phyloP scores from a whole-genome alignment of 1,284 basidiomycete genomes.

The Ceratobasidium sp. region DNA sequence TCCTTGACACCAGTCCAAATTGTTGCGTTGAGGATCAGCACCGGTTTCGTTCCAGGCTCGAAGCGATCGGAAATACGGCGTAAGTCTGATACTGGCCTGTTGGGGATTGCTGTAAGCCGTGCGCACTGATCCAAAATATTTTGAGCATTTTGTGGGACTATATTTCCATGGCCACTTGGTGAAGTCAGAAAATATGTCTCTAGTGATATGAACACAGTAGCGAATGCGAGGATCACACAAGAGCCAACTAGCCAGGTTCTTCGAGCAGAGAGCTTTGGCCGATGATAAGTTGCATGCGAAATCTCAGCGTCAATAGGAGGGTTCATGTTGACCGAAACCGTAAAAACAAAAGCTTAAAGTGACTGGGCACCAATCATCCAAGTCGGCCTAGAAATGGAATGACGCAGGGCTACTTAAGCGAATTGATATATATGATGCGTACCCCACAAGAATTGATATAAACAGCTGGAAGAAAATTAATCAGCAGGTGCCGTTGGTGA shows the following conservation, averaged over 20 bases:
- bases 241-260: neutral
- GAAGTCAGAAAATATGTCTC: neutral
- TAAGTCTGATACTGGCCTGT: neutral
- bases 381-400: neutral
- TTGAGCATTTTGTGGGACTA: slow-evolving; percentile 19
- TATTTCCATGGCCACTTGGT: neutral
- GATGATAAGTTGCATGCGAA: neutral
- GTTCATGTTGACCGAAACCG: neutral
- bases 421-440: too few relatives aligned
- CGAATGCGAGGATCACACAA: neutral
- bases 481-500: too few relatives aligned
- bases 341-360: too few relatives aligned
- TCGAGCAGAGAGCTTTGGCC: neutral
- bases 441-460: too few relatives aligned
- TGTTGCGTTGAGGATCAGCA: slow-evolving; percentile 80
- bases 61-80: slow-evolving; percentile 78
- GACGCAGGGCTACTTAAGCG: too few relatives aligned
- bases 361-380: neutral
- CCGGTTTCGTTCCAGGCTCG: slow-evolving; percentile 73
- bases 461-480: too few relatives aligned
- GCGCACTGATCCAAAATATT: slow-evolving; percentile 15
- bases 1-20: slow-evolving; percentile 79
- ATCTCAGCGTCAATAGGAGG: neutral
- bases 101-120: neutral
- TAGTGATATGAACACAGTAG: neutral